Base-by-base conservation (phyloP, 1,284 basidiomycete genomes). In the Farysia itapuensis region DNA sequence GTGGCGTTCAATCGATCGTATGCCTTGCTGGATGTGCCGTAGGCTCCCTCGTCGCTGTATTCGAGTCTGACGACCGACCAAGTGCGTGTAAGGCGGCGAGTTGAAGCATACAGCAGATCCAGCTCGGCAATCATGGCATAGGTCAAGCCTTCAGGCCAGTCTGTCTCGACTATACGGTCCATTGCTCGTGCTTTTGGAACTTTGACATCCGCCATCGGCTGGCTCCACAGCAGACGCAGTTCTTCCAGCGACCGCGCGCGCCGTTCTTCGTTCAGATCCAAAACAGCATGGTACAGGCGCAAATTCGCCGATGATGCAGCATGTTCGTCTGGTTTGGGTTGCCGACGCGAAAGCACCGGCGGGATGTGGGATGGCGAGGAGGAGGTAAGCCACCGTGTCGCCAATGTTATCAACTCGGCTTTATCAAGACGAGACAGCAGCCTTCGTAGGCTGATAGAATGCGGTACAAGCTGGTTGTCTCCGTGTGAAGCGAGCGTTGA, bases 91-190 rank as follows among this genome's bases (percentile, higher is more conserved):
- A 44, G 16, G 29, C 31, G 52, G 1, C 57, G 35, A 7, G 39
- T 28, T 11, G 43, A 22, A 23, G 44, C 31, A 38, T 58, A 43
- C 25, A 46, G 43, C 12, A 54, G 33, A 15, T 64, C 54, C 24
- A 69, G 50, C 16, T 57, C 43, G n/a, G 65, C 54, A 5, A 65
- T 45, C 67, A 69, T 69, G 1, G 42, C 49, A 34, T 58, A 65
- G 53, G 45, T 59, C 16, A 69, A 28, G 4, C 67, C 67, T 24
- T 63, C 45, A 8, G 60, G 64, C 67, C 67, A 69, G 35, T 69
- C 67, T 13, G 65, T 52, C 7, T 64, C 59, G 13, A 38, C 29
- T 31, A 69, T 52, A 11, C 67, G 47, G 14, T 69, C 67, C 11
- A 69, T 32, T n/a, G 64, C 64, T 35, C 58, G 24, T 2, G 43